A percentile compares a stretch with the other conserved stretches of the same genome.
These are phyloP conservation scores for Cyamopsis tetragonoloba DNA, from an alignment of 306 rosid genomes.

Conservation along the genomic window DNA sequence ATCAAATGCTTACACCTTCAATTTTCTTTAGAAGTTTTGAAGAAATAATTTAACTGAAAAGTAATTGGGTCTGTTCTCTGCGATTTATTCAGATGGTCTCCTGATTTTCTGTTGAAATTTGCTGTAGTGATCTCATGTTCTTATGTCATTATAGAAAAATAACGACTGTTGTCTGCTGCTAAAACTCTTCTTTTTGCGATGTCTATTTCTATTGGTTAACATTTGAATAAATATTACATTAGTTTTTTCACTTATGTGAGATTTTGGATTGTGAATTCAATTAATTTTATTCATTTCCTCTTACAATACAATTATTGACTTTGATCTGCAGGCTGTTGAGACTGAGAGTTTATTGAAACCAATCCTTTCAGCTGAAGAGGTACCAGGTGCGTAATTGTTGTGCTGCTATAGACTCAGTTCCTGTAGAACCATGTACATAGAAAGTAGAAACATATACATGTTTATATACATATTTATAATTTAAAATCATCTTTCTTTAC, in stretches of 20 bases:
- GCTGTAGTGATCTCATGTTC: not conserved
- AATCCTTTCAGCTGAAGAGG: slow-evolving; percentile 71
- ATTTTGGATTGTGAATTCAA: not conserved
- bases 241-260: not conserved
- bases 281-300: not conserved
- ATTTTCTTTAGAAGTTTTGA: not conserved
- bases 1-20: not conserved
- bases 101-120: slow-evolving; percentile 1
- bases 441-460: slow-evolving; percentile 8
- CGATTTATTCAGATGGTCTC: not conserved
- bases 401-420: not conserved
- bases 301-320: not conserved
- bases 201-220: not conserved
- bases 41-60: not conserved
- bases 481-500: not conserved
- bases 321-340: slow-evolving; percentile 69
- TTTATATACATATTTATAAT: not conserved
- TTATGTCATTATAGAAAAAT: not conserved
- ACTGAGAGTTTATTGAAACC: slow-evolving; percentile 76
- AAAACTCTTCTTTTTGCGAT: not conserved
- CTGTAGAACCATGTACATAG: not conserved
- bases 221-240: not conserved
- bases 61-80: not conserved
- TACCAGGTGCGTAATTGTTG: slow-evolving; percentile 51
- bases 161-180: not conserved